Evolutionary conservation across 768 basidiomycete species (phyloP).

Genomic region (Boletus huronensis): DNA sequence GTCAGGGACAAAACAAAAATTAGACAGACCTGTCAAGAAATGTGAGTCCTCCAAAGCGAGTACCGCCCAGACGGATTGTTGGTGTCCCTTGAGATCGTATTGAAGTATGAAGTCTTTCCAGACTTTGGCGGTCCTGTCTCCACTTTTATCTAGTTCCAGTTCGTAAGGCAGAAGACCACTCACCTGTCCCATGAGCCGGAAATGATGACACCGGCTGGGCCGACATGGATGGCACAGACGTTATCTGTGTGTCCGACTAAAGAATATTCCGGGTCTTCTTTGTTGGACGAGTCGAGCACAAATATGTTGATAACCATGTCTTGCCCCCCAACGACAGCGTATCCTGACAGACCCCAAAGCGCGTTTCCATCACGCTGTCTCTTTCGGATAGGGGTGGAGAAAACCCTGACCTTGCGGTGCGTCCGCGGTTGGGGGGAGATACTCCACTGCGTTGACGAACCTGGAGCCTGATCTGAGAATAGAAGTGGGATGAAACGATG

Average conservation of each 20-base stretch:
- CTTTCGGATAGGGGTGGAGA: background rate
- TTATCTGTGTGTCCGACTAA: constrained; percentile 89
- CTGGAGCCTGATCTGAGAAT: constrained; percentile 64
- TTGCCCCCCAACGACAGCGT: constrained; percentile 83
- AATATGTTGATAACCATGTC: constrained; percentile 87
- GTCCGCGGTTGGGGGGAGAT: constrained; percentile 64
- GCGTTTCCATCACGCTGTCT: background rate
- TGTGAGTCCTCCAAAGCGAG: constrained; percentile 71
- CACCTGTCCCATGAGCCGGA: constrained; percentile 98
- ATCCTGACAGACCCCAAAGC: constrained; percentile 48
- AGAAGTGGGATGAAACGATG: constrained; percentile 51
- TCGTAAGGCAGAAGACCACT: constrained; percentile 24
- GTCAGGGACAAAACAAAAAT: background rate
- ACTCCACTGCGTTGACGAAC: constrained; percentile 80
- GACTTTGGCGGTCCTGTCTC: constrained; percentile 82
- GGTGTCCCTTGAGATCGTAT: constrained; percentile 79
- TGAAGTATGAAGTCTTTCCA: constrained; percentile 77
- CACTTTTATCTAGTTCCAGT: background rate
- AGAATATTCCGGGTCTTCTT: constrained; percentile 74
- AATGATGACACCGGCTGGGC: constrained; percentile 69
- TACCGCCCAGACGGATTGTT: constrained; percentile 94
- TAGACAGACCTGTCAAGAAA: constrained; percentile 72
- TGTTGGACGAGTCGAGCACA: constrained; percentile 48
- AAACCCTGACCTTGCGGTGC: constrained; percentile 61
- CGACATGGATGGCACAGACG: constrained; percentile 79